Evolutionary conservation across 2,329 filamentous ascomycete genomes (phyloP), one percentile per base, ranked within the genome.

Genomic region (Cucurbitaria berberidis): DNA sequence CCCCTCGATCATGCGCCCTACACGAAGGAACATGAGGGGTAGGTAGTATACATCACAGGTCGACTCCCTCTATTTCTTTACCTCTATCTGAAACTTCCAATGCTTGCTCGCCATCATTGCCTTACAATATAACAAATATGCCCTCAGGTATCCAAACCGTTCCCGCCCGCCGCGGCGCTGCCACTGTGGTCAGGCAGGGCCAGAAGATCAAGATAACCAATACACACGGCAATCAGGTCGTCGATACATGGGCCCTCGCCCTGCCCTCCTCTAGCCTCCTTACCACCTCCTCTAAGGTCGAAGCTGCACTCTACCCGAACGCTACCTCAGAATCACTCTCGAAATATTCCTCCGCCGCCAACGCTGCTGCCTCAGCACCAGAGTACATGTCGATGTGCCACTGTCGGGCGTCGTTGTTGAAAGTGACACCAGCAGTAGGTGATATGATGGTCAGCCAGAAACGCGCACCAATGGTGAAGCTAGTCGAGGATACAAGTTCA

Each of bases 161-260:
- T 29, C 77, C 77, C 32, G 78, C 80, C 22, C 77, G 79, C 42
- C 76, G 74, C 51, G 76, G 77, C 67, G 75, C 75, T 21, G 77
- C 78, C 48, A 71, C 78, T 15, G 45, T 67, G 15, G 61, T 81
- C 38, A 59, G 59, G 16, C 48, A 60, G 5, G 69, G 70, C 27
- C 77, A 81, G 55, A 73, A 68, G 34, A 70, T 81, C 56, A 80
- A 76, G 51, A 73, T 81, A 50, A 76, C 73, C 62, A 81, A 82
- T 64, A 80, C 78, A 1, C 65, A 76, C 51, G 80, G 80, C 45
- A 78, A 78, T 45, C 80, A 82, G 66, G 80, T 82, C 18, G 70
- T 82, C 35, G 80, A 82, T 59, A 80, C 80, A 40, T 82, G 78
- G 78, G 77, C 77, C 3, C 77, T 81, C 53, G 74, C 76, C 10